These are phyloP conservation scores for Sophora flavescens DNA, from an alignment of 306 rosid genomes.

Conservation along the genomic window DNA sequence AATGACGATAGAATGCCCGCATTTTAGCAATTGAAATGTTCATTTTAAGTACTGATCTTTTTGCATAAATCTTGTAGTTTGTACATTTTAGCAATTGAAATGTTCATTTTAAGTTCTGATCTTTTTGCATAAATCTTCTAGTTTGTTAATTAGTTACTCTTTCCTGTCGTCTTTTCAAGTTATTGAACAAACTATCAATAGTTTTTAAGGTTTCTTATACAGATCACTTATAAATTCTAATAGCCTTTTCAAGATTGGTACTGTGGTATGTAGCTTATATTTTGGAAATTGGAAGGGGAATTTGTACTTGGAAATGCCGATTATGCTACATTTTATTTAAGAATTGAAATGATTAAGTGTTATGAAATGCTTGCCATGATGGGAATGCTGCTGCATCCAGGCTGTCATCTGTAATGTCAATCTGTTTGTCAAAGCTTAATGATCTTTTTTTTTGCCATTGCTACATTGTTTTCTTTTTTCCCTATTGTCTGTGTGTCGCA, in stretches of 20 bases:
- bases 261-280: neutral
- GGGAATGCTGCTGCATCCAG: neutral
- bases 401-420: neutral
- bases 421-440: conserved; percentile 4
- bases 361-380: neutral
- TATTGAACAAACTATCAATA: neutral
- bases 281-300: neutral
- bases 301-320: neutral
- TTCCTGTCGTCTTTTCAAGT: conserved; percentile 1
- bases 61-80: neutral
- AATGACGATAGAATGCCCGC: neutral
- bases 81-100: too few relatives aligned
- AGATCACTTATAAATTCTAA: neutral
- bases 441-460: conserved; percentile 11
- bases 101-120: too few relatives aligned
- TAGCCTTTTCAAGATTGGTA: neutral
- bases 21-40: neutral
- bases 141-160: too few relatives aligned
- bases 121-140: too few relatives aligned
- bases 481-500: neutral
- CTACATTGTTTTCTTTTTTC: neutral
- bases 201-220: conserved; percentile 28
- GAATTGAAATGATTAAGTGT: neutral
- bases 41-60: neutral
- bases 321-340: conserved; percentile 5